phyloP scores from a whole-genome alignment of 129 eudicot species.

The Sambucus nigra region DNA sequence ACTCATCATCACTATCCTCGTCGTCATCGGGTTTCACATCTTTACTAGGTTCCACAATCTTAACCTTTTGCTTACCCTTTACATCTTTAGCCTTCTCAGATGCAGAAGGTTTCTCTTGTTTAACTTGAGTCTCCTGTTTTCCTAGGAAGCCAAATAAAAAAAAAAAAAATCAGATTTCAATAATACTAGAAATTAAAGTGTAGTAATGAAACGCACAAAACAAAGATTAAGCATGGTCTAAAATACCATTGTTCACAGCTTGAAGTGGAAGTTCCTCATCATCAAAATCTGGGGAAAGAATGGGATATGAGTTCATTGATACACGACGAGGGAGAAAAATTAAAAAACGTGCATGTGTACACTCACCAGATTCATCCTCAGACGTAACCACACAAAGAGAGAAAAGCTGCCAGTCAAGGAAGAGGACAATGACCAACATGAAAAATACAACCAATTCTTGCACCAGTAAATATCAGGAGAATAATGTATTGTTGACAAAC shows the following conservation, averaged over 20 bases:
- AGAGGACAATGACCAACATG: background rate
- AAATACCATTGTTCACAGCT: constrained; percentile 39
- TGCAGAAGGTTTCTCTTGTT: constrained; percentile 33
- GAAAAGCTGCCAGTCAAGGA: constrained; percentile 36
- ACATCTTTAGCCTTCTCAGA: constrained; percentile 22
- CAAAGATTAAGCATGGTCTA: background rate
- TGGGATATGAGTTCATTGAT: background rate
- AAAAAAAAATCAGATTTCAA: background rate
- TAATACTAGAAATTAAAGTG: background rate
- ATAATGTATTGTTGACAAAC: background rate
- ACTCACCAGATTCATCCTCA: constrained; percentile 33
- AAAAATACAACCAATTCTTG: background rate
- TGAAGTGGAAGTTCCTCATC: constrained; percentile 38
- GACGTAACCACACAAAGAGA: constrained; percentile 19
- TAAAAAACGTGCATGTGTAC: background rate
- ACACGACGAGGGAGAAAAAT: background rate
- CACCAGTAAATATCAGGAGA: background rate
- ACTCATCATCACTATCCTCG: constrained; percentile 31
- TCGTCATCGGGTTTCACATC: constrained; percentile 11
- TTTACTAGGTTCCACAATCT: constrained; percentile 55
- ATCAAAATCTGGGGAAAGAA: constrained; percentile 25
- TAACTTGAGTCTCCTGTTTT: constrained; percentile 31
- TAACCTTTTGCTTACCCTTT: constrained; percentile 54
- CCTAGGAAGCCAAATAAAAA: constrained; percentile 25
- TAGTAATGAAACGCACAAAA: background rate